Evolutionary conservation across 441 rosid species (phyloP), one percentile per base, ranked within the genome.

Genomic region (Populus hybrid): DNA sequence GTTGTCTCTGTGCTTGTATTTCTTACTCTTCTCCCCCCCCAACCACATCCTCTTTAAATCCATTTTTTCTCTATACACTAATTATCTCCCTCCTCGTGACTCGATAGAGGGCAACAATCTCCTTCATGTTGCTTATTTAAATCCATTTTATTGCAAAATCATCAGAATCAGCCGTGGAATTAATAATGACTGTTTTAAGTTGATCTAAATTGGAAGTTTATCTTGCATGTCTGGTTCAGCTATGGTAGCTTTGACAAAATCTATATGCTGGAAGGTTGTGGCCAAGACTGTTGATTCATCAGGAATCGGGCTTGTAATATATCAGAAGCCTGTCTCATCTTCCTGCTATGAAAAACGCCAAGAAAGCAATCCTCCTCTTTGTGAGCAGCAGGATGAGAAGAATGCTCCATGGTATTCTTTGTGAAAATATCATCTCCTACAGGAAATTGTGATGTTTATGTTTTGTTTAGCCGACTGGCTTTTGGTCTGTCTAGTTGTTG

Each of bases 251-350:
- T 75, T 95, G 74, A 90, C 98, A 21, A 79, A 84, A 82, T 84
- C 94, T 28, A 88, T 95, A 78, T 95, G 98, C 89, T 95, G 99
- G 99, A 84, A 91, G 64, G 87, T 79, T 23, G 91, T 92, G 71
- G 82, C 90, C 9, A 93, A 90, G 87, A 82, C 88, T 20, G 80
- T 78, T 63, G 90, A 89, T 78, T 86, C 89, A 1, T 79, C 92
- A 16, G 89, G 94, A 63, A 84, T 93, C 38, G 99, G 99, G 75
- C 87, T 91, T 38, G 94, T 91, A 71, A 88, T 93, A 84, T 95
- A 87, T 78, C 95, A 89, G 81, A 95, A 93, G 82, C 98, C 99
- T 21, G 80, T 74, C 70, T 86, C 92, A 9, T 84, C 85, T 80
- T 83, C 90, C 29, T 93, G 98, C 82, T 95, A 95, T 79, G 85